A percentile compares a stretch with the other conserved stretches of the same genome.
Evolutionary conservation across 768 basidiomycete genomes (phyloP).

Genomic region (Pisolithus marmoratus): DNA sequence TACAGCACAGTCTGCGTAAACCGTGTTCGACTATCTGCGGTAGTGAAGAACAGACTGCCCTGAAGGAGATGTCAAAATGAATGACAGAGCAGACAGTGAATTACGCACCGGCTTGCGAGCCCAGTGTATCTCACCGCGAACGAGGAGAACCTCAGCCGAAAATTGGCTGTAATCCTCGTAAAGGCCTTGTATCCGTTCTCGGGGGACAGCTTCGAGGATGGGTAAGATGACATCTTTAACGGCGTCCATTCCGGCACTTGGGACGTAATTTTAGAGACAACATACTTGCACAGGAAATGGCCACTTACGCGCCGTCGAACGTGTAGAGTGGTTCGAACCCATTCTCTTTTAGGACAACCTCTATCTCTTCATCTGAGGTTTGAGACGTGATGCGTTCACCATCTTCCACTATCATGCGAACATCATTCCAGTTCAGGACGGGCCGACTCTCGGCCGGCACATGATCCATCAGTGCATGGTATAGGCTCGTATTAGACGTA

Average conservation of each 20-base stretch:
- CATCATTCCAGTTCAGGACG: conserved; percentile 21
- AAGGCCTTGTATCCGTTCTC: conserved; percentile 30
- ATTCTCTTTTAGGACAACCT: conserved; percentile 28
- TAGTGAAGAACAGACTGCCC: conserved; percentile 32
- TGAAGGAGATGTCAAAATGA: conserved; percentile 2
- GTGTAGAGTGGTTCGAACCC: conserved; percentile 40
- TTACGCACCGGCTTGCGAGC: conserved; percentile 33
- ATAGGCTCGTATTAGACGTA: background rate
- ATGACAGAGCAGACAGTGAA: background rate
- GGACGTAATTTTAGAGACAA: background rate
- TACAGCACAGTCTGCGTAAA: conserved; percentile 29
- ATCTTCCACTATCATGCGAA: conserved; percentile 16
- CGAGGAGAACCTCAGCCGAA: conserved; percentile 31
- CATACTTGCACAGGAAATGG: background rate
- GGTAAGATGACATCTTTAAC: conserved; percentile 35
- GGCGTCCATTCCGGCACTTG: conserved; percentile 34
- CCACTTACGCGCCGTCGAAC: conserved; percentile 36
- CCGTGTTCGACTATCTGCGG: conserved; percentile 18
- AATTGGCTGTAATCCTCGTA: conserved; percentile 33
- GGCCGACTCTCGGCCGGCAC: conserved; percentile 8
- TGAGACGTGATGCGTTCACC: conserved; percentile 15
- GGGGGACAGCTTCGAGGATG: conserved; percentile 28
- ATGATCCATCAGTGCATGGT: conserved; percentile 2
- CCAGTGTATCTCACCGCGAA: conserved; percentile 35
- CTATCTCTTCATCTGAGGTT: conserved; percentile 24